Evolutionary conservation across 495 filamentous ascomycete genomes (phyloP), one percentile per base, ranked within the genome.

Genomic region (Xylaria castorea): DNA sequence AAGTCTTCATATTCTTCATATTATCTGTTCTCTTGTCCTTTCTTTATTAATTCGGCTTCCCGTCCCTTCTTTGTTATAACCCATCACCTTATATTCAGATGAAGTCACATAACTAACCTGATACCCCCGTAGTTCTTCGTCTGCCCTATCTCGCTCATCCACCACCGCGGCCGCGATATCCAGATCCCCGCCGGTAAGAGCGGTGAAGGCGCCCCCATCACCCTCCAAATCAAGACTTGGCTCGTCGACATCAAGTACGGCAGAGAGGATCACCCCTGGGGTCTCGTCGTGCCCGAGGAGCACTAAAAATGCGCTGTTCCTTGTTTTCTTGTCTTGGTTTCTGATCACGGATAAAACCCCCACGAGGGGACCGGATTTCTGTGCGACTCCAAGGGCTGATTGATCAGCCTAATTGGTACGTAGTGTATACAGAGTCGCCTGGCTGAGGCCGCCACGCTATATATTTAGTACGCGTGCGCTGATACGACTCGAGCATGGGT

Each of bases 161-260:
- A 91, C 76, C 93, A 92, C 80, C 89, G 90, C 48, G 89, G 90
- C 16, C 82, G 86, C 71, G 91, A 95, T 76, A 85, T 96, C 40
- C 79, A 85, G 62, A 87, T 95, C 63, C 86, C 91, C 48, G 89
- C 90, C 81, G 85, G 78, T 27, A 87, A 89, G 66, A 85, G 81
- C 18, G 86, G 86, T 58, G 85, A 89, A 67, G 87, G 83, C 36
- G 92, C 92, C 27, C 68, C 71, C 1, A 93, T 94, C 80, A 91
- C 93, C 3, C 80, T 83, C 53, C 81, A 87, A 77, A 82, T 97
- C 80, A 97, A 95, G 87, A 82, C 80, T 3, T 96, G 93, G 93
- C 83, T 97, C 68, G 83, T 83, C 78, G 89, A 91, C 53, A 95
- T 97, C 80, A 97, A 96, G 92, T 97, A 90, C 80, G 94, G 94